These are phyloP conservation scores for Colletotrichum nymphaeae DNA, from an alignment of 2,329 filamentous ascomycete species.

Conservation along the genomic window DNA sequence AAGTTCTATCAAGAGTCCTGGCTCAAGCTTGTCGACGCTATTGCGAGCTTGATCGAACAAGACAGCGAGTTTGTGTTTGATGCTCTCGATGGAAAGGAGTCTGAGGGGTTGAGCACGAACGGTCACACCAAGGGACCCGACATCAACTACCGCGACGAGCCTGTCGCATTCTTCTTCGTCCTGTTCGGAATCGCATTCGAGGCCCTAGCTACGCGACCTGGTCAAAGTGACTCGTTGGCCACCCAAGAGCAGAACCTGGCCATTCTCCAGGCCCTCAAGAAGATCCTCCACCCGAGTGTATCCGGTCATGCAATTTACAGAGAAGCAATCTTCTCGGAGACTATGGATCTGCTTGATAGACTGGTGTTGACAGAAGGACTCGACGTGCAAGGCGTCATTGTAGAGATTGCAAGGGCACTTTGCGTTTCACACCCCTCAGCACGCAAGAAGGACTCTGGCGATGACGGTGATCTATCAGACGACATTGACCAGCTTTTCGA, in stretches of 20 bases:
- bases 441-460: conserved; percentile 71
- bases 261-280: conserved; percentile 91
- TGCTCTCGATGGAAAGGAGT: conserved; percentile 87
- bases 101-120: conserved; percentile 58
- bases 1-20: conserved; percentile 98
- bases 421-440: conserved; percentile 94
- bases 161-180: conserved; percentile 98
- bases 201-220: conserved; percentile 85
- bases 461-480: conserved; percentile 87
- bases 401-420: conserved; percentile 90
- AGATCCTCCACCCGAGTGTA: conserved; percentile 93
- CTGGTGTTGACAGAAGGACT: conserved; percentile 91
- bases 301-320: conserved; percentile 97
- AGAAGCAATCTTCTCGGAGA: conserved; percentile 95
- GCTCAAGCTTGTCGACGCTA: conserved; percentile 96
- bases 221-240: conserved; percentile 72
- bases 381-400: conserved; percentile 90
- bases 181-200: conserved; percentile 97
- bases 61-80: conserved; percentile 98
- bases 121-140: conserved; percentile 73
- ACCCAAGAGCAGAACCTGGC: conserved; percentile 85
- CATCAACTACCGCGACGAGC: conserved; percentile 98
- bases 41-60: conserved; percentile 96
- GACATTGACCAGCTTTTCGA: conserved; percentile 99
- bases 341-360: conserved; percentile 93